Percentiles rank a stretch among this genome's conserved stretches.
phyloP scores from a whole-genome alignment of 495 filamentous ascomycete species.

The Penicillium crystallinum region DNA sequence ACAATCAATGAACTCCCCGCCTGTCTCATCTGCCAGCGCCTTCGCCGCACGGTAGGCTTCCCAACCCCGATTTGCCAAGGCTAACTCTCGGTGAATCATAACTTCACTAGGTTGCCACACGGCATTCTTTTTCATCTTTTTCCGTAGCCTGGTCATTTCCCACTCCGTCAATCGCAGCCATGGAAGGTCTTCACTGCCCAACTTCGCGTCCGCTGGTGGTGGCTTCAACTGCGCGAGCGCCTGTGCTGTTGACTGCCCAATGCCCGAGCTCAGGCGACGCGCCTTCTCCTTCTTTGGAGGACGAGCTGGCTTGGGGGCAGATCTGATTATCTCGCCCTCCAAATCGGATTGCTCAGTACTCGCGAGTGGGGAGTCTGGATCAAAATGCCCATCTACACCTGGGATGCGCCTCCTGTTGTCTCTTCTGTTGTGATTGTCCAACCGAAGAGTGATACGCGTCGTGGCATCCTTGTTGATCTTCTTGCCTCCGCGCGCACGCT shows the following conservation, averaged over 20 bases:
- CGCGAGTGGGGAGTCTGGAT: constrained; percentile 41
- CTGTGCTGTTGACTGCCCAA: constrained; percentile 72
- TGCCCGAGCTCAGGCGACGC: constrained; percentile 40
- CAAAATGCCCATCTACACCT: constrained; percentile 33
- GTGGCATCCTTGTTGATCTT: constrained; percentile 34
- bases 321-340: constrained; percentile 21
- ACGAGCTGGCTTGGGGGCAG: constrained; percentile 10
- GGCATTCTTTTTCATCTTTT: constrained; percentile 99
- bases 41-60: constrained; percentile 69
- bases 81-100: constrained; percentile 89
- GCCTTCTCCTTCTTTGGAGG: constrained; percentile 39
- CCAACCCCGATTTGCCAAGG: constrained; percentile 67
- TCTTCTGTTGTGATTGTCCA: constrained; percentile 41
- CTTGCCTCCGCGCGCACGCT: constrained; percentile 45
- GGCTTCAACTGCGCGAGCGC: constrained; percentile 70
- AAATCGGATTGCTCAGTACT: constrained; percentile 46
- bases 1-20: constrained; percentile 57
- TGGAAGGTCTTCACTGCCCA: constrained; percentile 72
- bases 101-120: constrained; percentile 93
- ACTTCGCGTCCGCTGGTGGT: constrained; percentile 68
- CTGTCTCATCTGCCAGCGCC: constrained; percentile 60
- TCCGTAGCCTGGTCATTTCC: constrained; percentile 85
- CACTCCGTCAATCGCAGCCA: constrained; percentile 88
- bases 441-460: constrained; percentile 59
- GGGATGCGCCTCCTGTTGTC: constrained; percentile 36